Base-by-base conservation (phyloP, 345 rosid species). In the Syzygium aromaticum region DNA sequence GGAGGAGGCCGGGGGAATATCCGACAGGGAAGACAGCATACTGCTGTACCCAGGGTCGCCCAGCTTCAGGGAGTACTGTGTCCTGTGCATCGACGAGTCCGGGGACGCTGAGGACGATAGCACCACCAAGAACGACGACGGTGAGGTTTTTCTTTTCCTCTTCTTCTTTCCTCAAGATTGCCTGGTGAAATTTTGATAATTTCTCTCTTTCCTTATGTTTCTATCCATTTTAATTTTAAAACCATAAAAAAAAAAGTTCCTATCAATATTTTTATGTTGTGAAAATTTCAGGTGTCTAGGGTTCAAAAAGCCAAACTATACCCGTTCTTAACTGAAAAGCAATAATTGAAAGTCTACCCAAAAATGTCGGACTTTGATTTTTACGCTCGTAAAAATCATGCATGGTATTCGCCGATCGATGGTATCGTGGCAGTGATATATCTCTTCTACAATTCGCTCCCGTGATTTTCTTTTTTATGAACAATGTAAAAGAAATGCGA, bases 1-100 rank as follows among this genome's bases (percentile, higher is more conserved):
- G 80, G 33, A 53, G 6, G 54, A 40, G 19, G 86, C 33, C 51
- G 87, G 57, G 21, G 83, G 85, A 38, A 83, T 30, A 40, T 2
- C 25, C 6, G 64, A 49, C 17, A 78, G 87, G 85, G 90, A 87
- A 11, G 86, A 88, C 56, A 64, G 85, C 86, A 88, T 89, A 14
- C 38, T 84, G 14, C 56, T 85, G 30, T 85, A 40, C 84, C 92
- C 88, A 11, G 89, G 88, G 12, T 90, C 94, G 3, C 94, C 93
- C 2, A 93, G 95, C 89, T 93, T 92, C 53, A 85, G 92, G 85
- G 92, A 88, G 6, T 93, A 93, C 57, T 93, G 93, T 46, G 61
- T 84, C 38, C 54, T 61, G 30, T 82, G 67, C 28, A 8, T 51
- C 11, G 33, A 61, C 67, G 87, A 30, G 27, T 85, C 88, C 1